Evolutionary conservation across 2,329 filamentous ascomycete genomes (phyloP).

Genomic region (Penicillium occitanis): DNA sequence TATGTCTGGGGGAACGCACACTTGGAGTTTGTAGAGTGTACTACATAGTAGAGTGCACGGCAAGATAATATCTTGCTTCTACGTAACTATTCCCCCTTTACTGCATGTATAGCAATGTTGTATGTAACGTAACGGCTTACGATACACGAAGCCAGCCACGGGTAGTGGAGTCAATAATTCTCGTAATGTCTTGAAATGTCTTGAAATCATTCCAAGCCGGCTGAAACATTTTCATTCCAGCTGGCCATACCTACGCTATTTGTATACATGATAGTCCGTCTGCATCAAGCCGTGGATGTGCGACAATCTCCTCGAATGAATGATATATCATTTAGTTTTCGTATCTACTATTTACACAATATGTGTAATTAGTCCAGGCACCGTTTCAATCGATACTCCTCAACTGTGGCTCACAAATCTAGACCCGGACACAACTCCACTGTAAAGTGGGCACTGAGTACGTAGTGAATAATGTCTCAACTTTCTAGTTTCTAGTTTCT

Average conservation of each 20-base stretch:
- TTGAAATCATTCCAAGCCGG: background rate
- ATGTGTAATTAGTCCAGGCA: background rate
- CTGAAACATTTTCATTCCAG: conserved; percentile 5
- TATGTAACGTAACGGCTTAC: background rate
- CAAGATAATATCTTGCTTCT: background rate
- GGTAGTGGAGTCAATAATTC: background rate
- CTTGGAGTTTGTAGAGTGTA: background rate
- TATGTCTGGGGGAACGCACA: background rate
- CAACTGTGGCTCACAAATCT: background rate
- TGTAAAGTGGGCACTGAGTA: background rate
- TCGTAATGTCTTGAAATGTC: background rate
- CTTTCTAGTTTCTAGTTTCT: background rate
- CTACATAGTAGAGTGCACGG: no score
- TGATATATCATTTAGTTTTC: background rate
- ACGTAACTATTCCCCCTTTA: background rate
- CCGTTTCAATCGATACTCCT: background rate
- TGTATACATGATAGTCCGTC: background rate
- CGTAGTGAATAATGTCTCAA: background rate
- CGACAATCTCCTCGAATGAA: background rate
- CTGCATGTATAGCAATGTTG: background rate
- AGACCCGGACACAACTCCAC: conserved; percentile 2
- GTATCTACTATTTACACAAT: background rate
- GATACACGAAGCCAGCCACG: background rate
- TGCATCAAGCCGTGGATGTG: background rate
- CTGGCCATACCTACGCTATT: background rate